Evolutionary conservation across 768 basidiomycete genomes (phyloP).

Genomic region (Mycena pura): DNA sequence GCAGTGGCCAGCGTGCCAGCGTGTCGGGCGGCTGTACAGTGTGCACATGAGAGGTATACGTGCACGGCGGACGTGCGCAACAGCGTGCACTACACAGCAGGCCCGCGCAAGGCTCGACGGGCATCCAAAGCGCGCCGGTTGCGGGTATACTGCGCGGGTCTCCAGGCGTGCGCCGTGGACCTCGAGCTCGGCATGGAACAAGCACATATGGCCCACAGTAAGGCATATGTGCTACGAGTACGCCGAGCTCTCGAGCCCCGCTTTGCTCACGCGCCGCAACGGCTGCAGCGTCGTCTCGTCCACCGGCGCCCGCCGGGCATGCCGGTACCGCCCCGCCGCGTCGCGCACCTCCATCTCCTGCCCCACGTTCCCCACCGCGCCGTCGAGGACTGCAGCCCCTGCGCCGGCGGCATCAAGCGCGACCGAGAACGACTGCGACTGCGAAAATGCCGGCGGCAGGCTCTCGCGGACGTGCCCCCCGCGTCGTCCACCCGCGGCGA

Average conservation of each 20-base stretch:
- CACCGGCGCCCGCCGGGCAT: slow-evolving; percentile 86
- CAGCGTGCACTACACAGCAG: no score
- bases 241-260: slow-evolving; percentile 80
- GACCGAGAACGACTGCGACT: slow-evolving; percentile 31
- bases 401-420: slow-evolving; percentile 18
- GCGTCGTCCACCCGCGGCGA: slow-evolving; percentile 56
- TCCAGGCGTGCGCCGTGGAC: no score
- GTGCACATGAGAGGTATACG: no score
- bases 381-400: slow-evolving; percentile 43
- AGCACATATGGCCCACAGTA: no score
- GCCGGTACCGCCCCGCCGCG: slow-evolving; percentile 82
- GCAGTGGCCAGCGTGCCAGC: no score
- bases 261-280: slow-evolving; percentile 89
- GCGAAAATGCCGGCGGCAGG: slow-evolving; percentile 61
- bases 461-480: slow-evolving; percentile 77
- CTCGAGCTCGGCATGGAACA: no score
- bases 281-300: slow-evolving; percentile 90
- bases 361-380: slow-evolving; percentile 67
- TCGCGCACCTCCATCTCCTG: slow-evolving; percentile 93
- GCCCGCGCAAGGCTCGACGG: no score
- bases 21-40: no score
- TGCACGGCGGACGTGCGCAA: no score
- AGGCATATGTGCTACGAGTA: slow-evolving; percentile 26
- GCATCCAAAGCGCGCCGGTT: no score
- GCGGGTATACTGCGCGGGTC: no score